Evolutionary conservation across 768 basidiomycete genomes (phyloP).

Genomic region (Rhodocollybia butyracea): DNA sequence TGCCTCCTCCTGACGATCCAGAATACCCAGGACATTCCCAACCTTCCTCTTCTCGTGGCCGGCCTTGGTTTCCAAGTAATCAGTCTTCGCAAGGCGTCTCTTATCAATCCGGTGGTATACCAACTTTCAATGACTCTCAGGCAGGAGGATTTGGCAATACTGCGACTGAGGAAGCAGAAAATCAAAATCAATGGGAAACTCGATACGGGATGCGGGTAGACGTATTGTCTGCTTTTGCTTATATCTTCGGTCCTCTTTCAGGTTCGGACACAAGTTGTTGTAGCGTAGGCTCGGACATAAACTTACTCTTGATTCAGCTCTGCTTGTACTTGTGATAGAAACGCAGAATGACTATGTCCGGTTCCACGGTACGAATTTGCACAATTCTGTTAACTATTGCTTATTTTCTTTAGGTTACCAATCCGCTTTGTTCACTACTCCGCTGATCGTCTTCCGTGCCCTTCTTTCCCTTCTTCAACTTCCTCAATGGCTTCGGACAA

Average conservation of each 20-base stretch:
- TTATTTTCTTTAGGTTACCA: constrained; percentile 58
- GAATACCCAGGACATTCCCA: constrained; percentile 16
- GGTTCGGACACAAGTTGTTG: constrained; percentile 38
- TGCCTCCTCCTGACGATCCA: constrained; percentile 58
- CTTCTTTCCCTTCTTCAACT: constrained; percentile 51
- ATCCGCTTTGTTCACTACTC: constrained; percentile 67
- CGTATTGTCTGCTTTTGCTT: constrained; percentile 58
- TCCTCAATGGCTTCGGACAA: constrained; percentile 46
- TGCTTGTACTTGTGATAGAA: constrained; percentile 66
- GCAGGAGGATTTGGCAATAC: constrained; percentile 27
- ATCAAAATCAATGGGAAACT: constrained; percentile 67
- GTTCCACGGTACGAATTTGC: constrained; percentile 58
- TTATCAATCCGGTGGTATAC: constrained; percentile 70
- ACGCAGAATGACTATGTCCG: constrained; percentile 75
- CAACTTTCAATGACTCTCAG: constrained; percentile 48
- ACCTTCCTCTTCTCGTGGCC: constrained; percentile 20
- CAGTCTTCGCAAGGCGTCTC: constrained; percentile 34
- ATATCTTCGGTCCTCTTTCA: constrained; percentile 67
- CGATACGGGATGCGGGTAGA: constrained; percentile 66
- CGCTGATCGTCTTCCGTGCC: constrained; percentile 55
- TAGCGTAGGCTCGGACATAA: background rate
- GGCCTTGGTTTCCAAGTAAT: constrained; percentile 52
- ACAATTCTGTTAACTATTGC: background rate
- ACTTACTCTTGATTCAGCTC: constrained; percentile 35
- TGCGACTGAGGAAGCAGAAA: constrained; percentile 37